Percentiles rank a stretch among this genome's conserved stretches.
These are phyloP conservation scores for Penicillium lagena DNA, from an alignment of 495 filamentous ascomycete species.

Conservation along the genomic window DNA sequence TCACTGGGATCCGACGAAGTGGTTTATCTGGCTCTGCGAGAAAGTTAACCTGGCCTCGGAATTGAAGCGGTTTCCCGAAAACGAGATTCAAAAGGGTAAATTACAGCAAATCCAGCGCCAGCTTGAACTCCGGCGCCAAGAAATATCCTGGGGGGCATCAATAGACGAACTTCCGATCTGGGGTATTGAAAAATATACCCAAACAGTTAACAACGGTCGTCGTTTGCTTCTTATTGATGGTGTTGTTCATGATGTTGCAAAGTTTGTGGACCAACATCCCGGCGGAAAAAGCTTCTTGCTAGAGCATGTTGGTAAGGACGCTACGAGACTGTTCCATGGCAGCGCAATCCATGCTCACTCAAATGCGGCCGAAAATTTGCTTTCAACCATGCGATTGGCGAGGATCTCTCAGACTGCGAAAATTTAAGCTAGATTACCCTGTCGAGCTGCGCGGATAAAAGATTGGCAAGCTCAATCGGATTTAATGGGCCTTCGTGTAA, in stretches of 20 bases:
- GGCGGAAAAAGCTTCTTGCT: slow-evolving; percentile 94
- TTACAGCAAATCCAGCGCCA: slow-evolving; percentile 98
- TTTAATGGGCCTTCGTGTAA: no score
- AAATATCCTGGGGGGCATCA: slow-evolving; percentile 91
- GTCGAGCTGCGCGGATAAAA: no score
- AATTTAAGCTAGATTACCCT: no score
- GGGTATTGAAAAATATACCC: slow-evolving; percentile 91
- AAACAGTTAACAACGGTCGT: slow-evolving; percentile 80
- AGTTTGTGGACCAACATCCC: slow-evolving; percentile 95
- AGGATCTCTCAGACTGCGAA: no score
- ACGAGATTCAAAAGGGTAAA: slow-evolving; percentile 98
- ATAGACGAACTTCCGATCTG: slow-evolving; percentile 92
- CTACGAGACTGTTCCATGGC: slow-evolving; percentile 98
- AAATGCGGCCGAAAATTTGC: slow-evolving; percentile 94
- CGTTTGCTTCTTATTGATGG: slow-evolving; percentile 84
- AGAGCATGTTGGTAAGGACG: slow-evolving; percentile 92
- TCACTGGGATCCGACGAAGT: slow-evolving; percentile 99
- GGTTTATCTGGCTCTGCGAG: slow-evolving; percentile 93
- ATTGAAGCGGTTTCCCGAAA: slow-evolving; percentile 93
- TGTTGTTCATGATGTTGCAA: slow-evolving; percentile 90
- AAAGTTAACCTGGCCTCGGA: slow-evolving; percentile 89
- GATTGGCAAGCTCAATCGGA: no score
- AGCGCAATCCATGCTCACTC: slow-evolving; percentile 97
- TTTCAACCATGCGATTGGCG: slow-evolving; percentile 94
- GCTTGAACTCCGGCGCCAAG: slow-evolving; percentile 89